Conservation (phyloP, 2,329 filamentous ascomycete genomes). For the Corynespora cassiicola region DNA sequence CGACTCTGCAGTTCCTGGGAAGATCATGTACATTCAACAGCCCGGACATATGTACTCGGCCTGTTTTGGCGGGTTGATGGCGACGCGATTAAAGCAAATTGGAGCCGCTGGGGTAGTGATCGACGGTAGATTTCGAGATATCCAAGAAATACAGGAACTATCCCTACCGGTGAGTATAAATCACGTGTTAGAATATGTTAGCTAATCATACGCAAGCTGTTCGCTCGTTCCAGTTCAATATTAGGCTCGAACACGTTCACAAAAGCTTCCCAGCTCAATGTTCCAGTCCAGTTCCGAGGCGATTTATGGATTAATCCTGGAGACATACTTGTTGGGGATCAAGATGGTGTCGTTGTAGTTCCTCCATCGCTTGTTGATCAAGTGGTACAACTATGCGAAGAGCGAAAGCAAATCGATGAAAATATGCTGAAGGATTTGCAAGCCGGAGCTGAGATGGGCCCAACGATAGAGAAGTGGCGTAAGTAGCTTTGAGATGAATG, state of each 20-base stretch:
- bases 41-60: slow-evolving; percentile 41
- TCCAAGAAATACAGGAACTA: slow-evolving; percentile 33
- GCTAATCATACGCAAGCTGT: no score
- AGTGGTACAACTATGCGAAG: slow-evolving; percentile 38
- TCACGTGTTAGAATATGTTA: no score
- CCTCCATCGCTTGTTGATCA: slow-evolving; percentile 32
- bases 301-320: slow-evolving; percentile 38
- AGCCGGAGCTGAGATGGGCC: slow-evolving; percentile 41
- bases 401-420: slow-evolving; percentile 44
- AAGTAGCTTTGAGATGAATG: no score
- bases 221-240: slow-evolving; percentile 39
- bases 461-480: slow-evolving; percentile 42
- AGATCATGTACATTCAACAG: slow-evolving; percentile 47
- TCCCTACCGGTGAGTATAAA: no score
- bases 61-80: slow-evolving; percentile 51
- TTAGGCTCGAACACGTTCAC: slow-evolving; percentile 45
- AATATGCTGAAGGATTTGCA: slow-evolving; percentile 38
- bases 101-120: slow-evolving; percentile 48
- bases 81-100: slow-evolving; percentile 38
- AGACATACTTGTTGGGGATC: slow-evolving; percentile 45
- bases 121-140: slow-evolving; percentile 47
- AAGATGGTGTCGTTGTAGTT: slow-evolving; percentile 35
- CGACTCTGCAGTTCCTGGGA: slow-evolving; percentile 40
- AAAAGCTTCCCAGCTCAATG: slow-evolving; percentile 41
- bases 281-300: slow-evolving; percentile 37